Evolutionary conservation across 345 rosid species (phyloP), one percentile per base, ranked within the genome.

Genomic region (Boechera divaricarpa): DNA sequence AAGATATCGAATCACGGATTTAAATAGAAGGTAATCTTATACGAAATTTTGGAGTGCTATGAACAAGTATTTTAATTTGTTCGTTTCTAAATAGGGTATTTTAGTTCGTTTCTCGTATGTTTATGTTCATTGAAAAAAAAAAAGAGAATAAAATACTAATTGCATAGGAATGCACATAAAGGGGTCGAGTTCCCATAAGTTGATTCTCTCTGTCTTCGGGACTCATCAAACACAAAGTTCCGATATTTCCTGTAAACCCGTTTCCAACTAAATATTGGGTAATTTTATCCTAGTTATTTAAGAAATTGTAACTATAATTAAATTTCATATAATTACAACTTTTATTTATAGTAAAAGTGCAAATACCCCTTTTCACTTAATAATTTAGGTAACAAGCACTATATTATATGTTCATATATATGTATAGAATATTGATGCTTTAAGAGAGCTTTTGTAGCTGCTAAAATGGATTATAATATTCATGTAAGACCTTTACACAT

Each of bases 131-230:
- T 16, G 16, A 16, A 16, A 16, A 16, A 16, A 16, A 16, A 16
- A 16, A 16, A 16, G 16, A 16, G 6, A 6, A 16, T 5, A 38
- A 33, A 63, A 6, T 16, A 16, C 16, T 31, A 74, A 60, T 65
- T 28, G 73, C 73, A 67, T 58, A 59, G 68, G 55, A 67, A 67
- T 58, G 68, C 79, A 76, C 74, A 63, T 76, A 16, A 55, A 68
- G 69, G 79, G 69, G 78, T 39, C 83, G 80, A 75, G 77, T 86
- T 82, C 79, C 84, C 83, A 60, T 73, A 39, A 67, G 15, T 61
- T 73, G 78, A 78, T 85, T 82, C 86, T 87, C 80, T 85, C 78
- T 84, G 83, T 81, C 85, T 79, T 86, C 80, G 86, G 88, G 79
- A 86, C 87, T 87, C 88, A 77, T 42, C 69, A 62, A 75, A 70